Conservation (phyloP, 2,329 filamentous ascomycete species). For the Colletotrichum kahawae region DNA sequence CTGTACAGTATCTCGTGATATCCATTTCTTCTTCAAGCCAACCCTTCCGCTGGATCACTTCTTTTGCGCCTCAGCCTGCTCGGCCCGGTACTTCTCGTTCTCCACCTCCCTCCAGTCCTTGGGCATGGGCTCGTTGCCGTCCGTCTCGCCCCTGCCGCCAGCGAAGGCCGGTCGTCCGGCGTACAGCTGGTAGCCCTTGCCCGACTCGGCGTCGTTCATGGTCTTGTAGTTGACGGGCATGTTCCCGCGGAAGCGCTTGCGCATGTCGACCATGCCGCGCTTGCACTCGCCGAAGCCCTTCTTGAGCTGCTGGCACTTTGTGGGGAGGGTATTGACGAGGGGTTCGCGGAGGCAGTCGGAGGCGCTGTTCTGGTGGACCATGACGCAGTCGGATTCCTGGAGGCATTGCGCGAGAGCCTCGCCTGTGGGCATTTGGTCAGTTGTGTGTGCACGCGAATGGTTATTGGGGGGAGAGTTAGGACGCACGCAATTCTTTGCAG, state of each 20-base stretch:
- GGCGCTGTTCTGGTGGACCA: constrained; percentile 86
- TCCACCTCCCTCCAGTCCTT: constrained; percentile 69
- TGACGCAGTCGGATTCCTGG: constrained; percentile 94
- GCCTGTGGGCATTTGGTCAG: constrained; percentile 56
- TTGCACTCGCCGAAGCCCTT: constrained; percentile 95
- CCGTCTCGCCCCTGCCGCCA: constrained; percentile 67
- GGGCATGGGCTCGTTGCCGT: constrained; percentile 68
- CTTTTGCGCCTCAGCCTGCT: constrained; percentile 32
- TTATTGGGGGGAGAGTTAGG: background rate
- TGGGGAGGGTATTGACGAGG: constrained; percentile 80
- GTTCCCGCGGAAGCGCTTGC: constrained; percentile 96
- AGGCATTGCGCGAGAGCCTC: constrained; percentile 93
- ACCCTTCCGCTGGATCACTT: constrained; percentile 20
- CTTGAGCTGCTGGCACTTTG: constrained; percentile 89
- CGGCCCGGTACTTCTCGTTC: constrained; percentile 63
- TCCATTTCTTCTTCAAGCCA: background rate
- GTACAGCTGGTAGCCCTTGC: constrained; percentile 74
- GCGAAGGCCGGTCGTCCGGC: constrained; percentile 76
- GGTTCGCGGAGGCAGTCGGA: constrained; percentile 88
- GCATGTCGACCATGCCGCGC: constrained; percentile 96
- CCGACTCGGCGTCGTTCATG: constrained; percentile 65
- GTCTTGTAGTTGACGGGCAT: constrained; percentile 75
- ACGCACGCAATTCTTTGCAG: constrained; percentile 93
- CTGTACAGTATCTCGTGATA: constrained; percentile 5
- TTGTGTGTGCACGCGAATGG: background rate